phyloP scores from a whole-genome alignment of 2,329 filamentous ascomycete genomes.

The Cladosporium sphaerospermum region DNA sequence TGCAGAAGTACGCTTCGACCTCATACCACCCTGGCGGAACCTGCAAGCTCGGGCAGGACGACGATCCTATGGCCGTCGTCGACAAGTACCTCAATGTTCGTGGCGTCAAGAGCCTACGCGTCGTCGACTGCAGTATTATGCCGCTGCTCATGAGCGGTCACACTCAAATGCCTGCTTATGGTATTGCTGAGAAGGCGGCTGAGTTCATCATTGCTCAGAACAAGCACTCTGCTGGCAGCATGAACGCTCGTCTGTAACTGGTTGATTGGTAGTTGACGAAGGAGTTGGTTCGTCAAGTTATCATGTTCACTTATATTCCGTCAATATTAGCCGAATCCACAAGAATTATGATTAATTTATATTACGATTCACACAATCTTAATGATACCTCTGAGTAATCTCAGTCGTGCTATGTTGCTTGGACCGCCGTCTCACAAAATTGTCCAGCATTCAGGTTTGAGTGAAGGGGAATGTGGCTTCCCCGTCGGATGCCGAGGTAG shows the following conservation, averaged over 20 bases:
- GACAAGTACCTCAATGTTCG: conserved; percentile 48
- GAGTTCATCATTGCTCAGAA: conserved; percentile 43
- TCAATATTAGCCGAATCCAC: no score
- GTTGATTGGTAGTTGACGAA: background rate
- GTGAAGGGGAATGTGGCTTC: no score
- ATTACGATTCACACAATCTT: no score
- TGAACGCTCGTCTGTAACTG: background rate
- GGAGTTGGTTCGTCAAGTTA: no score
- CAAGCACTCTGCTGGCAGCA: background rate
- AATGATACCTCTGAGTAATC: no score
- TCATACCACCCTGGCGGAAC: conserved; percentile 53
- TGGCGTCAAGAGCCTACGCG: conserved; percentile 48
- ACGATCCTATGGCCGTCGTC: conserved; percentile 47
- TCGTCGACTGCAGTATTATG: conserved; percentile 51
- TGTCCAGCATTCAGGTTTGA: no score
- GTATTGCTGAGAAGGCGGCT: conserved; percentile 50
- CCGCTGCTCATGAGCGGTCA: conserved; percentile 46
- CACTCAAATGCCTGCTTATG: conserved; percentile 54
- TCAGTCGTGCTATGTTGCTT: no score
- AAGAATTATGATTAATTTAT: no score
- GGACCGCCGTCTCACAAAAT: no score
- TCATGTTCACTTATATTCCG: no score
- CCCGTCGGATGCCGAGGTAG: no score
- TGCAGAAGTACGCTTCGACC: conserved; percentile 47
- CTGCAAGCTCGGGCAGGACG: conserved; percentile 48